Conservation (phyloP, 83 land plant species). For the Larix sibirica region DNA sequence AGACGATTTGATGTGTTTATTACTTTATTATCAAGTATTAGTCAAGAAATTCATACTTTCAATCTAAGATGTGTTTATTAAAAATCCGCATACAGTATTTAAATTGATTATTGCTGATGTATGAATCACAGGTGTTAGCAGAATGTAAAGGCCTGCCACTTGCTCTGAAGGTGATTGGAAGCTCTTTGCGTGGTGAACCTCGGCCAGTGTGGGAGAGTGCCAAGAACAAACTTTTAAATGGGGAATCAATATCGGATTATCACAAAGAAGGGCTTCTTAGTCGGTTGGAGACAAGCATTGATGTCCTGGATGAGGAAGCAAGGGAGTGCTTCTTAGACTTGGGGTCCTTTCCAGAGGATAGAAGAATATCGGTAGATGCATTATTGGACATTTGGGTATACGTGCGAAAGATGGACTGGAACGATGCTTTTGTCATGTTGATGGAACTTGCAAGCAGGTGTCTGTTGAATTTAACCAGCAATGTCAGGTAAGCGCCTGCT, state of each 20-base stretch:
- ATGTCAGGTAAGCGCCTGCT: not conserved
- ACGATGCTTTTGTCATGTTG: not conserved
- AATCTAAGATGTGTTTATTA: not conserved
- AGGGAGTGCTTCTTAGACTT: conserved; percentile 64
- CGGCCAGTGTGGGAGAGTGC: conserved; percentile 46
- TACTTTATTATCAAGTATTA: too few species aligned
- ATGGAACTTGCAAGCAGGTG: not conserved
- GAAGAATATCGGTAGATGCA: not conserved
- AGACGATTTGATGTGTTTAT: not conserved
- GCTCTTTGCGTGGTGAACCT: not conserved
- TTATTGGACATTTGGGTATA: not conserved
- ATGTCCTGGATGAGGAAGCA: conserved; percentile 25
- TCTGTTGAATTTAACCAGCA: not conserved
- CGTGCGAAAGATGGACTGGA: not conserved
- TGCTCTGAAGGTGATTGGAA: conserved; percentile 10
- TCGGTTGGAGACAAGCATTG: conserved; percentile 40
- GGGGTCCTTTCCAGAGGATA: conserved; percentile 23
- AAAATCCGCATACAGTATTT: too few species aligned
- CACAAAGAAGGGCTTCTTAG: conserved; percentile 43
- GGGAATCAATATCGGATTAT: conserved; percentile 28
- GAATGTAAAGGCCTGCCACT: conserved; percentile 6
- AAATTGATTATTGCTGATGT: not conserved
- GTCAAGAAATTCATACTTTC: not conserved
- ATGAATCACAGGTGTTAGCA: not conserved
- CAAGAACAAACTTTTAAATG: conserved; percentile 34